Base-by-base conservation (phyloP, 164 flowering plant species). In the Pachysandra terminalis region DNA sequence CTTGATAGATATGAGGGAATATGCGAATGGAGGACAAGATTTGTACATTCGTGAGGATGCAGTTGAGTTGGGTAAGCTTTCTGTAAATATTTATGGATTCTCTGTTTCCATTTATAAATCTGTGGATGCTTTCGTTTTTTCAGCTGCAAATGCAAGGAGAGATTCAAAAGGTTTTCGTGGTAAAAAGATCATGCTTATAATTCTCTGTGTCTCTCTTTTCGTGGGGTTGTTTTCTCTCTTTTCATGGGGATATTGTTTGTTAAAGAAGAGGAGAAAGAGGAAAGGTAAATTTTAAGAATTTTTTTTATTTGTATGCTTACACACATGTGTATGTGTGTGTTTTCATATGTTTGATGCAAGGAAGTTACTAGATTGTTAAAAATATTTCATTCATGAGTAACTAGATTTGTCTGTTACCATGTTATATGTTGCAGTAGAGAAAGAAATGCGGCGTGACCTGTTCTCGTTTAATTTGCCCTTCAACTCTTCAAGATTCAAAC, bases 41-140 rank as follows among this genome's bases (percentile, higher is more conserved):
- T 25, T 83, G 1, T 81, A 68, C 58, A 16, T 83, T 0, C 73
- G 81, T 2, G 74, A 67, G 0, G 77, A 65, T 48, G 63, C 71
- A 9, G 0, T 58, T 14, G 78, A 70, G 41, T 17, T 80, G 48
- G 81, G 85, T 80, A 74, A 1, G 14, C 51, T 7, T 32, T 32
- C 5, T 32, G 5, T 32, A 32, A 3, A 32, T 3, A 3, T 32
- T 32, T 32, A 3, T 32, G 5, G 7, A 3, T 32, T 32, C 37
- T 32, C 7, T 32, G 5, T 32, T 32, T 32, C n/a, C n/a, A n/a
- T n/a, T n/a, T n/a, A n/a, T n/a, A n/a, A 32, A 3, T 32, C 7
- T 32, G 37, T 32, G 37, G 37, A 32, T 32, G 37, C 37, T 32
- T 32, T 15, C 6, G 12, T 2, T 15, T 17, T 57, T 58, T 27